These are phyloP conservation scores for Pachysandra terminalis DNA, from an alignment of 164 flowering plant genomes.

Conservation along the genomic window DNA sequence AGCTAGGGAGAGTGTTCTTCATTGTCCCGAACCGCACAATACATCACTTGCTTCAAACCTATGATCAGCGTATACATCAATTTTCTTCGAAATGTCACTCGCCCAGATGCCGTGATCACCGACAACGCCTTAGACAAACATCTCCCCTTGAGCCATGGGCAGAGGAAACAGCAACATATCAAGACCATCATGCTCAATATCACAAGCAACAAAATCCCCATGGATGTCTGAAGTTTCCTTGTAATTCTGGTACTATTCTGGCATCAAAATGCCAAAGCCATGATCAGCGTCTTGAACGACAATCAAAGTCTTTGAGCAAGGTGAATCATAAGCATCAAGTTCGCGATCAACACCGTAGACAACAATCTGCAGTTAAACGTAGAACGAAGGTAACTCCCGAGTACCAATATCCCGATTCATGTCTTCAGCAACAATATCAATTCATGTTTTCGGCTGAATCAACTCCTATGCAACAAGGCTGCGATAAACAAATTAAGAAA, in stretches of 20 bases:
- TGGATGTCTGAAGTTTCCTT: too few species aligned
- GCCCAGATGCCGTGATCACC: background rate
- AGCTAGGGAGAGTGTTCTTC: conserved; percentile 45
- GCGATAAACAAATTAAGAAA: too few species aligned
- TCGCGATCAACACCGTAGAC: background rate
- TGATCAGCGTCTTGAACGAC: too few species aligned
- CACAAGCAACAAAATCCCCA: too few species aligned
- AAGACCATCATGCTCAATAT: background rate
- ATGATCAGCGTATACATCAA: background rate
- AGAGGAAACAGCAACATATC: conserved; percentile 18
- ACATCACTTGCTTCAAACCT: conserved; percentile 27
- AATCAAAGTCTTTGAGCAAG: too few species aligned
- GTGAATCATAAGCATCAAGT: too few species aligned
- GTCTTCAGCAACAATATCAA: background rate
- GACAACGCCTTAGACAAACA: conserved; percentile 1
- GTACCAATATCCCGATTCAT: background rate
- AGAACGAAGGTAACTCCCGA: background rate
- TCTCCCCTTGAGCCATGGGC: conserved; percentile 6
- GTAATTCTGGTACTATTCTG: too few species aligned
- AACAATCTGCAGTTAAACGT: background rate
- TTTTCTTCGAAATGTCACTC: background rate
- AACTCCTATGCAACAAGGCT: background rate
- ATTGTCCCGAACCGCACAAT: conserved; percentile 52
- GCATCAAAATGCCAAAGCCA: too few species aligned
- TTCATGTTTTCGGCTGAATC: background rate